A percentile compares a stretch with the other conserved stretches of the same genome.
phyloP scores from a whole-genome alignment of 2,329 filamentous ascomycete genomes.

The Colletotrichum godetiae region DNA sequence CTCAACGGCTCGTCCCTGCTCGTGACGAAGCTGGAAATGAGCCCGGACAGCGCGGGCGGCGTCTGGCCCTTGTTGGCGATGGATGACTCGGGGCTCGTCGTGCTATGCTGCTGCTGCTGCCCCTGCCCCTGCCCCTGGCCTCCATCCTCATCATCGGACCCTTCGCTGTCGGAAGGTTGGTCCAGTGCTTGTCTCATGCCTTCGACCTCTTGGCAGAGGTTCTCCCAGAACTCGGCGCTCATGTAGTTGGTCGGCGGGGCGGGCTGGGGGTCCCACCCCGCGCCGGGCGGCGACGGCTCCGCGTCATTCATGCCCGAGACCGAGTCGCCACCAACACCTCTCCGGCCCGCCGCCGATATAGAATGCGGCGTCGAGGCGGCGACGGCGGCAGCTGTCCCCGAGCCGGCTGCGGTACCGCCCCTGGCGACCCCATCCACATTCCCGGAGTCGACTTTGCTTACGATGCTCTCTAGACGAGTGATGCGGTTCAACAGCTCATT shows the following conservation, averaged over 20 bases:
- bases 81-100: conserved; percentile 45
- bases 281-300: conserved; percentile 5
- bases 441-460: conserved; percentile 53
- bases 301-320: conserved; percentile 8
- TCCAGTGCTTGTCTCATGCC: conserved; percentile 57
- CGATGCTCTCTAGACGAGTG: conserved; percentile 57
- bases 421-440: conserved; percentile 16
- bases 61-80: conserved; percentile 35
- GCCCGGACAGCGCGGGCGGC: conserved; percentile 42
- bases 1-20: conserved; percentile 3
- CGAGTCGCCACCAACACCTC: conserved; percentile 35
- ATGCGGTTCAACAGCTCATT: conserved; percentile 57
- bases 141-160: conserved; percentile 43
- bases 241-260: conserved; percentile 49
- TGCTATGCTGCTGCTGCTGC: not conserved
- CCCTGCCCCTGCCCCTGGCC: not conserved
- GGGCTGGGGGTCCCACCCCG: conserved; percentile 31
- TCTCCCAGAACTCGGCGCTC: conserved; percentile 57
- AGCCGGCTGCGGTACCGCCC: not conserved
- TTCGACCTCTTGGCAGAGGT: conserved; percentile 56
- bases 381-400: not conserved
- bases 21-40: conserved; percentile 30
- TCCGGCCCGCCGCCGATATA: not conserved
- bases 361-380: conserved; percentile 5
- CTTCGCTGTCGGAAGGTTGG: conserved; percentile 53